Conservation (phyloP, 345 rosid species). For the Raphanus sativus region DNA sequence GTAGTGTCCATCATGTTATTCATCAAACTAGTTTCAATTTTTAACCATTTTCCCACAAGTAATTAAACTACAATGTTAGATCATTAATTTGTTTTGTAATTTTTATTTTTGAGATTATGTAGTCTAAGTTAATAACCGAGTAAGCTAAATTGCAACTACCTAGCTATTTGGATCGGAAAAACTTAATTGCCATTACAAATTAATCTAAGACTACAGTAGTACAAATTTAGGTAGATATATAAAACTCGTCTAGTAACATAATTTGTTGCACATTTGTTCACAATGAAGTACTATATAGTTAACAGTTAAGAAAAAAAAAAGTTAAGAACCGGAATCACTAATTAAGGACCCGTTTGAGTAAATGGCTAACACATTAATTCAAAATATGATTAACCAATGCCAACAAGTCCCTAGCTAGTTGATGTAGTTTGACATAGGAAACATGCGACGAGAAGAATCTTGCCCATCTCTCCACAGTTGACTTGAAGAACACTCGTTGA, state of each 20-base stretch:
- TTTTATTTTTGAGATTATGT: background rate
- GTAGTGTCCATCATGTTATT: conserved; percentile 24
- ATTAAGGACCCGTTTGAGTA: too few relatives aligned
- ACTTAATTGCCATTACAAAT: background rate
- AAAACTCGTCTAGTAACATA: background rate
- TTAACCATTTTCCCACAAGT: background rate
- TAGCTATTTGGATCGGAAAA: background rate
- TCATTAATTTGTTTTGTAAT: background rate
- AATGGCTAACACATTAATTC: too few relatives aligned
- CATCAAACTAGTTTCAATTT: conserved; percentile 20
- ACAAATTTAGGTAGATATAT: background rate
- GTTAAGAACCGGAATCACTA: too few relatives aligned
- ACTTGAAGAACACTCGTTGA: background rate
- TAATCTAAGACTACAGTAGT: background rate
- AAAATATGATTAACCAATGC: too few relatives aligned
- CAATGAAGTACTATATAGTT: background rate
- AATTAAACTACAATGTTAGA: background rate
- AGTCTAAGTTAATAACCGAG: background rate
- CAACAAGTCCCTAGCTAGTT: background rate
- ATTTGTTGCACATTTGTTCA: background rate
- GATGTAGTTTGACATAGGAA: background rate
- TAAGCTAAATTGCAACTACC: background rate
- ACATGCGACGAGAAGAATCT: background rate
- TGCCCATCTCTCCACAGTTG: background rate
- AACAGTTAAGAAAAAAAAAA: too few relatives aligned